Conservation (phyloP, 352 stramenopile species). For the Pythium angustatum region DNA sequence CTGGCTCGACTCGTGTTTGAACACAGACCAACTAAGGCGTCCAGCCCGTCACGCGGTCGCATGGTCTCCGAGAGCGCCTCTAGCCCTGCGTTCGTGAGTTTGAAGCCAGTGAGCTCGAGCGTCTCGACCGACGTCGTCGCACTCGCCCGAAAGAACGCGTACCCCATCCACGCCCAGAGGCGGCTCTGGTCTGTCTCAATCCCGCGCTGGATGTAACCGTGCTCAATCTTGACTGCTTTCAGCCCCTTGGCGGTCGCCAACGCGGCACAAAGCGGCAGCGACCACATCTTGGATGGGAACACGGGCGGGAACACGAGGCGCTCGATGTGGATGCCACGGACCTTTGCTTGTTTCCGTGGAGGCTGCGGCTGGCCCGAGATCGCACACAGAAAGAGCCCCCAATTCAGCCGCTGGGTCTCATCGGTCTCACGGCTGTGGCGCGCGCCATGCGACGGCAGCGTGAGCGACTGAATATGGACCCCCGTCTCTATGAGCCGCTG, state of each 20-base stretch:
- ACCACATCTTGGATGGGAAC: neutral
- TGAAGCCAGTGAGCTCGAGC: neutral
- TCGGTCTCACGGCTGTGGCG: neutral
- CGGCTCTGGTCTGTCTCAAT: neutral
- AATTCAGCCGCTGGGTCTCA: neutral
- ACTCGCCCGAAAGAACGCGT: neutral
- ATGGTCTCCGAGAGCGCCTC: conserved; percentile 2
- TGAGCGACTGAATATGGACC: neutral
- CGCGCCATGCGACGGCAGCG: neutral
- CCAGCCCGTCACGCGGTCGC: neutral
- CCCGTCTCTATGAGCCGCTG: conserved; percentile 5
- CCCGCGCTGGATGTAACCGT: neutral
- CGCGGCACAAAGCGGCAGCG: neutral
- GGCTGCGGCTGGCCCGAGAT: conserved; percentile 4
- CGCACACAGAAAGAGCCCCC: conserved; percentile 2
- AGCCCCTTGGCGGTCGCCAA: neutral
- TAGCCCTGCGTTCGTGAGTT: neutral
- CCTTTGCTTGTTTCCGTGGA: neutral
- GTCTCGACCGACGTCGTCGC: neutral
- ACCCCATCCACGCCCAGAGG: conserved; percentile 7
- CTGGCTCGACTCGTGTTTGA: too few relatives aligned
- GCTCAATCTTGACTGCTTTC: neutral
- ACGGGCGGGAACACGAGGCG: neutral
- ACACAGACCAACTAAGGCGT: neutral
- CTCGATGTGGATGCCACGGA: neutral